Base-by-base conservation (phyloP, 805 yeast species). In the Saturnispora galanensis region DNA sequence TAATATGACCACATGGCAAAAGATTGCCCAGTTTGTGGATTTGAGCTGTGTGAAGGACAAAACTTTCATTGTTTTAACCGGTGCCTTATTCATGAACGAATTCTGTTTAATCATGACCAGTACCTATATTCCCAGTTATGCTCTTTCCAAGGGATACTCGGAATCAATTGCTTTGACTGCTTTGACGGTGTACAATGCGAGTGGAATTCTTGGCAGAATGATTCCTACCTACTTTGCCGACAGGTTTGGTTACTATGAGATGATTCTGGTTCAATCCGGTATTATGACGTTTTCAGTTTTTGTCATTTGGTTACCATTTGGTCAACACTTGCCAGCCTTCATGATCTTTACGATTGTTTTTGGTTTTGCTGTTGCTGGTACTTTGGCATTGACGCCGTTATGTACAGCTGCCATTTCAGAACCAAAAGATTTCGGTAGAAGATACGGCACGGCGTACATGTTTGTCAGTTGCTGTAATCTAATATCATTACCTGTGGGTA, bases 391-490 rank as follows among this genome's bases (percentile, higher is more conserved):
- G 41, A 73, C 83, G 0, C 87, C 90, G 0, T 79, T 77, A 4
- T 81, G 89, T 49, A 70, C 81, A n/a, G 74, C 84, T 0, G 73
- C 74, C 38, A 76, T 84, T 28, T 74, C 81, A n/a, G 71, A 70
- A 12, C 78, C 81, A 0, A 67, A 70, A 47, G 76, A 79, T 46
- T 81, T 82, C 53, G 90, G 90, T 12, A 77, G 75, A 51, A 61
- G 82, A 28, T 84, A 79, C 53, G 89, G 90, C 0, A 73, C 87
- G 4, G 73, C 79, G 47, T 81, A 80, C 57, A 77, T 71, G 45
- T 64, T 66, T 42, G 66, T 70, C 33, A 51, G 60, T 30, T 63
- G 77, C 45, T 65, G 71, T 12, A 64, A 69, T 30, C 60, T 77
- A 28, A 66, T 72, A 12, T 64, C 70, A 18, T 64, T 76, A 17